Conservation (phyloP, 306 rosid species). For the Medicago arabica region DNA sequence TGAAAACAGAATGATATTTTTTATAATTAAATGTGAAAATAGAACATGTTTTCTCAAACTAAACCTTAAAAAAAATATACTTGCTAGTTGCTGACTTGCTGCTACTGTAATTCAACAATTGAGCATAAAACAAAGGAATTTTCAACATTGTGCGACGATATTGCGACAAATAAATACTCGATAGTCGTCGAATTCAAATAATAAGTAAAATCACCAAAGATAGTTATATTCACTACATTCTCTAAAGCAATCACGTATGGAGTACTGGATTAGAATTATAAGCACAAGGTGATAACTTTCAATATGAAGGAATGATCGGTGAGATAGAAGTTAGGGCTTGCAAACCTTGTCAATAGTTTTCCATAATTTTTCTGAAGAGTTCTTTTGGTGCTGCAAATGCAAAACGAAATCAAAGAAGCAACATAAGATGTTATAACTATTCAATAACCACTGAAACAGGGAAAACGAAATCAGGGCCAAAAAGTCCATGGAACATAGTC, state of each 20-base stretch:
- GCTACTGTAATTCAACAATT: slow-evolving; percentile 3
- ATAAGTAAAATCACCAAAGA: slow-evolving; percentile 4
- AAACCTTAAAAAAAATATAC: not conserved
- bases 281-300: slow-evolving; percentile 31
- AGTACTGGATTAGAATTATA: not conserved
- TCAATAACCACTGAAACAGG: slow-evolving; percentile 17
- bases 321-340: slow-evolving; percentile 24
- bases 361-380: slow-evolving; percentile 69
- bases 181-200: not conserved
- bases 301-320: slow-evolving; percentile 20
- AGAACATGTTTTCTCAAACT: not conserved
- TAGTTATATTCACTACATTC: slow-evolving; percentile 1
- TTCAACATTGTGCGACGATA: not conserved
- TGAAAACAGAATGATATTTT: not conserved
- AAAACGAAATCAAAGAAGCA: slow-evolving; percentile 38
- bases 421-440: slow-evolving; percentile 37
- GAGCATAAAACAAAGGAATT: slow-evolving; percentile 6
- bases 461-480: slow-evolving; percentile 5
- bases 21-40: not conserved
- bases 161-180: not conserved
- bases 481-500: slow-evolving; percentile 18
- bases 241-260: not conserved
- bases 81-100: not conserved
- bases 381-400: slow-evolving; percentile 77
- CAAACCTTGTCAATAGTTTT: slow-evolving; percentile 58